Base-by-base conservation (phyloP, 306 rosid species). In the Oemleria cerasiformis region DNA sequence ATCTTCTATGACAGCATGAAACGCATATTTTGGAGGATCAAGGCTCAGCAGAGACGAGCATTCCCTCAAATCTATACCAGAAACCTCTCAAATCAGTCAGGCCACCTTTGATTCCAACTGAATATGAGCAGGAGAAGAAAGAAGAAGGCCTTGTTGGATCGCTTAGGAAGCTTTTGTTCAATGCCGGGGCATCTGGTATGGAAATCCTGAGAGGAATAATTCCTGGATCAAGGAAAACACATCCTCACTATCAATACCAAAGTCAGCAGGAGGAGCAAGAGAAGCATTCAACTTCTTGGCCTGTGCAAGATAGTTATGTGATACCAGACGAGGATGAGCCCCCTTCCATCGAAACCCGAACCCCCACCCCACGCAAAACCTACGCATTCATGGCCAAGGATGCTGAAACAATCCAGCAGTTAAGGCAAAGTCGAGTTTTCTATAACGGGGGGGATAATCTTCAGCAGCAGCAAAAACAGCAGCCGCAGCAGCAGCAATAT, bases 321-420 rank as follows among this genome's bases (percentile, higher is more conserved):
- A 92, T 92, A 68, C 95, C 96, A 1, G 88, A 86, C 10, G 96
- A 82, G 73, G 98, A 92, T 9, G 96, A 90, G 66, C 90, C 97
- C 10, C 98, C 98, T 74, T 78, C 95, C 1, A 85, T 86, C 13
- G 96, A 92, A 76, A 77, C 91, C 16, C 78, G 92, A 73, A 78
- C 88, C 67, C 88, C 96, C 30, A 92, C 98, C 25, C 98, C 98
- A 20, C 84, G 92, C 51, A 92, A 92, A 82, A 92, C 92, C 21
- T 92, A 92, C 34, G 74, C 96, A 68, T 92, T 92, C 83, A 92
- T 92, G 98, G 84, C 94, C 12, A 90, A 83, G 84, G 96, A 88
- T 75, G 89, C 88, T 0, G 98, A 92, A 50, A 90, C 87, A 63
- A 78, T 90, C 65, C 94, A 82, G 16, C 98, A 92, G 40, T 55